These are phyloP conservation scores for Aspergillus aculeatinus DNA, from an alignment of 2,329 filamentous ascomycete genomes.

Conservation along the genomic window DNA sequence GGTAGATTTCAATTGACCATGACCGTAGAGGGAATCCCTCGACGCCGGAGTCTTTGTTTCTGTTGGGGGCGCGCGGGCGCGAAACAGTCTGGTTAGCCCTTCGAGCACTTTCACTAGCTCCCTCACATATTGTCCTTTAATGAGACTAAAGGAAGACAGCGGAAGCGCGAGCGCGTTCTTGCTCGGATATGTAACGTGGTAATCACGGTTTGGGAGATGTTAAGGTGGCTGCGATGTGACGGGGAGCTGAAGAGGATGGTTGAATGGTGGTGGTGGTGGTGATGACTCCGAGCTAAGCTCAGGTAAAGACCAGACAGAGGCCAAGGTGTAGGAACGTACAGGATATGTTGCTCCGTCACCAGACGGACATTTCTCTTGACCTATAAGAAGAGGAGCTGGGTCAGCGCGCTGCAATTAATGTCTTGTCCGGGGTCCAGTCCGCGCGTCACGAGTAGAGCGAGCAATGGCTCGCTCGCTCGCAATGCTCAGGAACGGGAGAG, in stretches of 20 bases:
- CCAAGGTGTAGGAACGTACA: constrained; percentile 58
- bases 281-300: neutral
- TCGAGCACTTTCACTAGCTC: neutral
- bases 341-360: constrained; percentile 84
- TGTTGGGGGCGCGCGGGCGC: constrained; percentile 38
- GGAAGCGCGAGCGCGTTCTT: neutral
- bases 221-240: neutral
- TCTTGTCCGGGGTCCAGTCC: constrained; percentile 2
- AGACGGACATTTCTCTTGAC: constrained; percentile 87
- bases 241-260: constrained; percentile 1
- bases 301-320: constrained; percentile 13
- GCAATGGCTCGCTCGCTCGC: neutral
- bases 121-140: neutral
- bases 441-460: constrained; percentile 11
- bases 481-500: neutral
- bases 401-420: constrained; percentile 25
- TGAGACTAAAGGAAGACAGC: neutral
- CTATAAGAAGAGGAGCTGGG: constrained; percentile 39
- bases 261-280: neutral
- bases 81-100: neutral
- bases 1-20: constrained; percentile 84
- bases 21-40: constrained; percentile 89
- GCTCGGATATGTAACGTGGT: neutral
- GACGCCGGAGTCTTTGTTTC: constrained; percentile 75
- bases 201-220: neutral